phyloP scores from a whole-genome alignment of 106 monocot genomes.

The Dendrobium officinale region DNA sequence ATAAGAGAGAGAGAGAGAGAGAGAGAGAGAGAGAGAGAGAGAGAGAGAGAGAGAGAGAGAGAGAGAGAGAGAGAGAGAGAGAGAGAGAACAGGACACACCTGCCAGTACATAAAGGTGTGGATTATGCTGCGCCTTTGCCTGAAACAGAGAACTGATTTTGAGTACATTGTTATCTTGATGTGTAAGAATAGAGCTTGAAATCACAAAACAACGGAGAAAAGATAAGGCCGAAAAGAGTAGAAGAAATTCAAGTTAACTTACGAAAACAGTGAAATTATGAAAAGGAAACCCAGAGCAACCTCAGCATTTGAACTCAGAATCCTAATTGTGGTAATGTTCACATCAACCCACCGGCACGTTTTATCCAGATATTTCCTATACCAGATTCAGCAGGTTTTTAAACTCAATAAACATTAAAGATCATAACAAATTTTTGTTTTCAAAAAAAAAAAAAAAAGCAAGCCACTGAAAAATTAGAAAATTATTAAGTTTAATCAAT shows the following conservation, averaged over 20 bases:
- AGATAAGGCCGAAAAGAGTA: background rate
- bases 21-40: too few species aligned
- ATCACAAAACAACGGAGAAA: background rate
- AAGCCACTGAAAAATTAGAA: background rate
- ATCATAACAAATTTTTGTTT: background rate
- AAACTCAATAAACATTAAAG: background rate
- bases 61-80: too few species aligned
- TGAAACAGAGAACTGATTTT: conserved; percentile 18
- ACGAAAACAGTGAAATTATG: conserved; percentile 81
- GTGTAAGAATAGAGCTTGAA: too few species aligned
- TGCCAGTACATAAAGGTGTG: conserved; percentile 88
- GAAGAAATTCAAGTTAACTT: conserved; percentile 22
- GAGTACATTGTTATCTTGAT: background rate
- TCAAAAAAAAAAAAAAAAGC: background rate
- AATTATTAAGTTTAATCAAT: background rate
- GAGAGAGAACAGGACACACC: conserved; percentile 16
- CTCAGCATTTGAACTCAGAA: conserved; percentile 77
- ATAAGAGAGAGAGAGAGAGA: background rate
- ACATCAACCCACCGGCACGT: conserved; percentile 77
- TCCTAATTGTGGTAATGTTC: conserved; percentile 52
- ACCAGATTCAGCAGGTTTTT: conserved; percentile 2
- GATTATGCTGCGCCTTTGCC: conserved; percentile 68
- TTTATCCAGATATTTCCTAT: conserved; percentile 82
- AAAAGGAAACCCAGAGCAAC: conserved; percentile 79
- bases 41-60: background rate